These are phyloP conservation scores for Xylogone sp. DNA, from an alignment of 2,329 filamentous ascomycete species.

Conservation along the genomic window DNA sequence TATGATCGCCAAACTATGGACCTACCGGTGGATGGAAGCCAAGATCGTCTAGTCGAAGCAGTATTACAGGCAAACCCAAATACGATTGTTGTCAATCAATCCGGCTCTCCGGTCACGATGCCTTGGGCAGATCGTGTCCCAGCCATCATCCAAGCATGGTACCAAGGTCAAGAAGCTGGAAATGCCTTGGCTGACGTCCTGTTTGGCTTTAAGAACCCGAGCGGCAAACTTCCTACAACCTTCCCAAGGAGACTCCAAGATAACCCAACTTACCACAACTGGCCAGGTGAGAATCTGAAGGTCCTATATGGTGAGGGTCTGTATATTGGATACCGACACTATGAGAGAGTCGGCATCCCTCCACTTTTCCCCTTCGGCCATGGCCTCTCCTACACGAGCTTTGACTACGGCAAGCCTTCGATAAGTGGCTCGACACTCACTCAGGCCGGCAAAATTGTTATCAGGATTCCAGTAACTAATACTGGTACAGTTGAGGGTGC, in stretches of 20 bases:
- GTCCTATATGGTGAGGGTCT: conserved; percentile 70
- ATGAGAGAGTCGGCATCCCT: conserved; percentile 56
- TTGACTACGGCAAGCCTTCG: conserved; percentile 57
- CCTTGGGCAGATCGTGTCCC: conserved; percentile 64
- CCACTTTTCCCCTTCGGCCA: conserved; percentile 71
- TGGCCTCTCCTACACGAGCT: conserved; percentile 69
- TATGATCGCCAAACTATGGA: conserved; percentile 63
- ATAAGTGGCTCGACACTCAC: conserved; percentile 40
- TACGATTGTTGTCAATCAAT: conserved; percentile 67
- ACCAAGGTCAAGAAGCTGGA: conserved; percentile 66
- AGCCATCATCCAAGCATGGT: conserved; percentile 68
- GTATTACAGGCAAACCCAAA: conserved; percentile 59
- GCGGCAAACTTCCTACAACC: conserved; percentile 64
- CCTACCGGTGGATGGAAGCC: conserved; percentile 50
- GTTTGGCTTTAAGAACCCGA: conserved; percentile 60
- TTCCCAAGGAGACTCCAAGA: conserved; percentile 63
- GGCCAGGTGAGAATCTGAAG: conserved; percentile 65
- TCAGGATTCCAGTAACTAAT: conserved; percentile 53
- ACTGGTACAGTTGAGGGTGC: conserved; percentile 51
- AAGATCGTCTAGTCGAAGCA: conserved; percentile 61
- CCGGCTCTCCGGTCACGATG: conserved; percentile 66
- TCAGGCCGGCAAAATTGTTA: conserved; percentile 28
- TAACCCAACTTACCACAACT: conserved; percentile 69
- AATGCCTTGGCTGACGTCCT: conserved; percentile 65
- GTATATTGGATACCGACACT: conserved; percentile 70